These are phyloP conservation scores for Wickerhamiella qilinensis DNA, from an alignment of 805 yeast genomes.

Conservation along the genomic window DNA sequence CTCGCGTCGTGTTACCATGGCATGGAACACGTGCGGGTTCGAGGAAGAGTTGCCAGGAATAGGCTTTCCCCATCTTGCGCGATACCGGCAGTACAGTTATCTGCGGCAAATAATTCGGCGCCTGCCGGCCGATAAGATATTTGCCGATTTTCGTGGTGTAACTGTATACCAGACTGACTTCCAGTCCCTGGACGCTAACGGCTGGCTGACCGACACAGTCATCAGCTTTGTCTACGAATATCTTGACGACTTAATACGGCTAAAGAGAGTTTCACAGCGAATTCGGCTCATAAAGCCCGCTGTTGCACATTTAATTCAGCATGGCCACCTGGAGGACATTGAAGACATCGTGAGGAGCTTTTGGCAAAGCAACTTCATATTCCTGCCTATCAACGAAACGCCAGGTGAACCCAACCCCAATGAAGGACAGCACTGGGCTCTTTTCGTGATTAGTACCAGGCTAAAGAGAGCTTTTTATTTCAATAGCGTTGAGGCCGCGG, in stretches of 20 bases:
- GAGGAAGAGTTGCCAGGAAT: conserved; percentile 3
- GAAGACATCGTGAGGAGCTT: not conserved
- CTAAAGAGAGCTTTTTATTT: not conserved
- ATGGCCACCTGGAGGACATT: not conserved
- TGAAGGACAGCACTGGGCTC: not conserved
- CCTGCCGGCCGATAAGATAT: not conserved
- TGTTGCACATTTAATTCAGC: conserved; percentile 23
- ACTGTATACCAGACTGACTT: conserved; percentile 26
- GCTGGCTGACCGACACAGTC: conserved; percentile 63
- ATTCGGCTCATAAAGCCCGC: conserved; percentile 59
- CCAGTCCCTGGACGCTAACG: conserved; percentile 39
- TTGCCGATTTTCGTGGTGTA: conserved; percentile 1
- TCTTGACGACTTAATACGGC: conserved; percentile 22
- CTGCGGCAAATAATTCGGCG: not conserved
- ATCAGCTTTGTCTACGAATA: conserved; percentile 47
- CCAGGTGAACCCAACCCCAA: not conserved
- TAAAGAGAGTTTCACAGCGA: conserved; percentile 35
- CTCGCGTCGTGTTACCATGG: not conserved
- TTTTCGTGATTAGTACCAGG: not conserved
- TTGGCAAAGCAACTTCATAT: not conserved
- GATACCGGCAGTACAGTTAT: not conserved
- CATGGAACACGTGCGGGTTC: conserved; percentile 4
- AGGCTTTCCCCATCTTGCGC: not conserved
- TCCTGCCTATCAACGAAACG: conserved; percentile 31
- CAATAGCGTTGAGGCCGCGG: conserved; percentile 19